Evolutionary conservation across 1,284 basidiomycete genomes (phyloP), one percentile per base, ranked within the genome.

Genomic region (Leucoagaricus sp.): DNA sequence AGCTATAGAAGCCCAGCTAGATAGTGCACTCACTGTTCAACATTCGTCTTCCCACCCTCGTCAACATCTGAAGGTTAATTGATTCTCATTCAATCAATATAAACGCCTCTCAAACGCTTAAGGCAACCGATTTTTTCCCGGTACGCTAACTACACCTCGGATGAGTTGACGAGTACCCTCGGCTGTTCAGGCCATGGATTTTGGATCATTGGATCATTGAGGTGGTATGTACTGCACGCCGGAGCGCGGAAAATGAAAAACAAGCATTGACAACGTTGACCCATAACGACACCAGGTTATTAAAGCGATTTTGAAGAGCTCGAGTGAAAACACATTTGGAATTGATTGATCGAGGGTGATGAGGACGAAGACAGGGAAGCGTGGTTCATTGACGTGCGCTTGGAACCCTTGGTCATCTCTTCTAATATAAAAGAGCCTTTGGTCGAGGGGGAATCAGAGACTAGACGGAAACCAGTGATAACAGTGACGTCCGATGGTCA

Each of bases 121-220:
- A 62, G 58, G 66, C 64, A 0, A 78, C 23, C 75, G 68, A 5
- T 72, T 62, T 13, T 31, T 21, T 40, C 28, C 26, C 9, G 28
- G 59, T 4, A 65, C 70, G 6, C 70, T 71, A 15, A 77, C 58
- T 0, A 78, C 74, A 3, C 72, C 76, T 63, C 68, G 78, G 3
- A 81, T 64, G 2, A 81, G 64, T 53, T 74, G 67, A 6, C 80
- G 68, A 34, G 72, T 69, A 0, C 79, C 79, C 53, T 81, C 79
- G 0, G 75, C 62, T 0, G 75, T 68, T 1, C 67, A 67, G 0
- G 68, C 75, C 13, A 64, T 51, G 10, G 61, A 4, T n/a, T 65
- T 0, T 2, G 53, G 38, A 3, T 44, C 34, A 3, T 65, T 21
- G 28, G 65, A 61, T 26, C n/a, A n/a, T n/a, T n/a, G n/a, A n/a